Percentiles rank a stretch among this genome's conserved stretches.
These are phyloP conservation scores for Taiozyma sp. DNA, from an alignment of 1,139 yeast species.

Conservation along the genomic window DNA sequence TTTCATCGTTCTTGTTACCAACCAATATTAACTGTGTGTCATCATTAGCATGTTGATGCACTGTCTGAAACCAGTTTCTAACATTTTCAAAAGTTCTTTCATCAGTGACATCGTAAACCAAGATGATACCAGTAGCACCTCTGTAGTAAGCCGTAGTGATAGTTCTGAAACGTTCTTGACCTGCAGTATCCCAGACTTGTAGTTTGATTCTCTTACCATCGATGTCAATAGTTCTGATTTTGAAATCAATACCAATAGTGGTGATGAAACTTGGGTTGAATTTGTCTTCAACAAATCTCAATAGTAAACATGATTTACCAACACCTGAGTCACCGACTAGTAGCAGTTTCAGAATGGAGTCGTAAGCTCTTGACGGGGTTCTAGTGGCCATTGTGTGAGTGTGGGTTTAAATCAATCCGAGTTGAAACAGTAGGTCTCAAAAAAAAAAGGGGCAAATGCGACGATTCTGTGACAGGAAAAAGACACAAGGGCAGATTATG, in stretches of 20 bases:
- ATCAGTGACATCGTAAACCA: conserved; percentile 95
- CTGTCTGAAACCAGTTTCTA: conserved; percentile 92
- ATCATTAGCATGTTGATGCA: conserved; percentile 93
- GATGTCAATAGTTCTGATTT: conserved; percentile 92
- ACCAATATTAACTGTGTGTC: conserved; percentile 92
- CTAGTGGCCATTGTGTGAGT: conserved; percentile 42
- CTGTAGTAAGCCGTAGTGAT: conserved; percentile 98
- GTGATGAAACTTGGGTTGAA: conserved; percentile 96
- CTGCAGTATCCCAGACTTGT: conserved; percentile 99
- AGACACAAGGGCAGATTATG: background rate
- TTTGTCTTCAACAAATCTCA: conserved; percentile 95
- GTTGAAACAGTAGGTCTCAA: background rate
- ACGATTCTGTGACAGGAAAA: background rate
- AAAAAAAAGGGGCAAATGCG: background rate
- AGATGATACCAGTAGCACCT: conserved; percentile 97
- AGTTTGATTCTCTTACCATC: conserved; percentile 90
- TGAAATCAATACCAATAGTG: conserved; percentile 96
- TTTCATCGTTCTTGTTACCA: conserved; percentile 91
- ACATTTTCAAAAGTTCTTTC: conserved; percentile 82
- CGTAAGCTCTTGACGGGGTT: conserved; percentile 78
- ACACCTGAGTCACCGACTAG: conserved; percentile 97
- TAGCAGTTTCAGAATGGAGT: conserved; percentile 88
- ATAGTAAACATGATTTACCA: conserved; percentile 91
- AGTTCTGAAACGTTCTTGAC: conserved; percentile 97
- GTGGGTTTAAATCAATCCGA: background rate